These are phyloP conservation scores for Nicotiana obtusifolia DNA, from an alignment of 257 asterid genomes.

Conservation along the genomic window DNA sequence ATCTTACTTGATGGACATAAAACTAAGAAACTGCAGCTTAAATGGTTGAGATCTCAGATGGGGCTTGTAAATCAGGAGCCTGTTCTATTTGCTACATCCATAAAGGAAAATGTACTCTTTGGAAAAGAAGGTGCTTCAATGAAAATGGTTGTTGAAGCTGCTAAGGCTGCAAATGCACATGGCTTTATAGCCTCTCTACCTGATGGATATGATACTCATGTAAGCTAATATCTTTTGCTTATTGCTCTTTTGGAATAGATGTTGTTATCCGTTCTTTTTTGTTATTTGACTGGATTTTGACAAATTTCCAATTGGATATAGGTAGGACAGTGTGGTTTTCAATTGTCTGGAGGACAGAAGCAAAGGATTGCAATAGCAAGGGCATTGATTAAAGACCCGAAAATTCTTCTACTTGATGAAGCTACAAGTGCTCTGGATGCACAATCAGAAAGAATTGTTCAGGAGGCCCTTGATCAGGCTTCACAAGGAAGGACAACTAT, in stretches of 20 bases:
- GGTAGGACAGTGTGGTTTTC: constrained; percentile 76
- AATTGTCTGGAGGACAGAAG: constrained; percentile 74
- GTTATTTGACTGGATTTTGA: neutral
- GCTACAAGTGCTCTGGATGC: constrained; percentile 79
- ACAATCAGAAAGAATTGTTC: constrained; percentile 62
- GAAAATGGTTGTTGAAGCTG: constrained; percentile 40
- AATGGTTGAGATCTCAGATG: constrained; percentile 73
- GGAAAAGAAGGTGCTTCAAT: constrained; percentile 64
- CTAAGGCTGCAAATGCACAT: constrained; percentile 74
- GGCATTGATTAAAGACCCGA: constrained; percentile 58
- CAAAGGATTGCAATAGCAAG: constrained; percentile 80
- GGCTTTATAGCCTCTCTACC: constrained; percentile 53
- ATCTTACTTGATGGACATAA: constrained; percentile 53
- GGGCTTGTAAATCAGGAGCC: constrained; percentile 81
- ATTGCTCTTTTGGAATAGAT: neutral
- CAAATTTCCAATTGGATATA: constrained; percentile 16
- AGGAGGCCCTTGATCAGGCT: constrained; percentile 61
- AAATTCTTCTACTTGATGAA: constrained; percentile 68
- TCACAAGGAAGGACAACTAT: constrained; percentile 61
- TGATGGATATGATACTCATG: constrained; percentile 64
- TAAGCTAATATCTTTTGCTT: constrained; percentile 8
- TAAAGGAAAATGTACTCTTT: constrained; percentile 57
- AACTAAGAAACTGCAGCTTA: constrained; percentile 44
- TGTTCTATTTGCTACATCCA: constrained; percentile 61
- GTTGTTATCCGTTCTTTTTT: neutral